Evolutionary conservation across 805 yeast species (phyloP).

Genomic region (Komagataella pseudopastoris): DNA sequence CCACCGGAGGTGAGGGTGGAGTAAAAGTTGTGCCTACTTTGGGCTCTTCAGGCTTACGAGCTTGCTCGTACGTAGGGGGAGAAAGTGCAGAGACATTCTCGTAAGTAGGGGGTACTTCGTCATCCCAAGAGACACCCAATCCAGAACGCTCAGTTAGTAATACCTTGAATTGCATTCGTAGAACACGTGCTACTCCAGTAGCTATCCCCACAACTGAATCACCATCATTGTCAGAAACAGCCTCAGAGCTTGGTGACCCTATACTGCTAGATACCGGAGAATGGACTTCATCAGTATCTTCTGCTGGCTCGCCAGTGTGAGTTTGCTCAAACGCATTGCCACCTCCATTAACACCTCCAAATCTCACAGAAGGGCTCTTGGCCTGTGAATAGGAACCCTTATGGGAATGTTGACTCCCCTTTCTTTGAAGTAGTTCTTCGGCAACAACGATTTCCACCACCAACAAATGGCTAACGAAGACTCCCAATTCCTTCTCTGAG

Average conservation of each 20-base stretch:
- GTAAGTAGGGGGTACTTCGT: slow-evolving; percentile 96
- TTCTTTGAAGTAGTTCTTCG: slow-evolving; percentile 54
- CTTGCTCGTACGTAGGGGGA: slow-evolving; percentile 66
- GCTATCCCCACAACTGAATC: slow-evolving; percentile 45
- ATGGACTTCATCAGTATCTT: slow-evolving; percentile 23
- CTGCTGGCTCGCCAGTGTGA: slow-evolving; percentile 7
- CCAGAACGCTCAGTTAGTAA: slow-evolving; percentile 83
- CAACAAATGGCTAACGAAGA: slow-evolving; percentile 61
- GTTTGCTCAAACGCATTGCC: slow-evolving; percentile 1
- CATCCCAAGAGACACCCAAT: slow-evolving; percentile 95
- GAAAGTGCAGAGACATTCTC: slow-evolving; percentile 70
- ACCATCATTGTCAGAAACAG: not conserved
- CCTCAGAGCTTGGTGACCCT: slow-evolving; percentile 16
- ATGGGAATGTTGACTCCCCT: slow-evolving; percentile 7
- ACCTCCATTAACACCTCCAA: slow-evolving; percentile 12
- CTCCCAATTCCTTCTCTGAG: slow-evolving; percentile 69
- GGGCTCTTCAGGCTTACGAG: slow-evolving; percentile 4
- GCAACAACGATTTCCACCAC: slow-evolving; percentile 89
- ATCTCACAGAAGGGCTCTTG: slow-evolving; percentile 6
- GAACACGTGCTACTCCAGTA: slow-evolving; percentile 90
- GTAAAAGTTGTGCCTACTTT: not conserved
- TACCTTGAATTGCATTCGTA: slow-evolving; percentile 89
- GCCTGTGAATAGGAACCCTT: not conserved
- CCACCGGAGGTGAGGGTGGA: not conserved
- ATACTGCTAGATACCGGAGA: slow-evolving; percentile 23